A percentile compares a stretch with the other conserved stretches of the same genome.
Evolutionary conservation across 441 rosid genomes (phyloP).

Genomic region (Erodium trifolium): DNA sequence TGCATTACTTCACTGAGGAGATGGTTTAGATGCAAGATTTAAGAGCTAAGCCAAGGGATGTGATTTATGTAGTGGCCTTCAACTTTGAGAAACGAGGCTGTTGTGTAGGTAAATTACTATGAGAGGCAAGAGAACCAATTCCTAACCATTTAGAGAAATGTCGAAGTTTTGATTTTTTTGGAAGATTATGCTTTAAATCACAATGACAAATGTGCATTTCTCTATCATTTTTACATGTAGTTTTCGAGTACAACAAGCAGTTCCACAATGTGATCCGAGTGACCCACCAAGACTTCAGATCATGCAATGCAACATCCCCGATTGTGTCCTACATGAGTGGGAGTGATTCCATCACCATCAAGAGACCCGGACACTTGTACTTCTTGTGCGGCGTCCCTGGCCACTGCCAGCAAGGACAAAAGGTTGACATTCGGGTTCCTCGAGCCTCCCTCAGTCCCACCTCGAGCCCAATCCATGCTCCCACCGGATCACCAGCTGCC

Average conservation of each 20-base stretch:
- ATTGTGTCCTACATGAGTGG: constrained; percentile 14
- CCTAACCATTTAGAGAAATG: background rate
- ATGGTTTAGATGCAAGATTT: background rate
- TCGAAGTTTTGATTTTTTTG: too few species aligned
- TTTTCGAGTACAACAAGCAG: constrained; percentile 16
- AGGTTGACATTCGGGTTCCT: constrained; percentile 12
- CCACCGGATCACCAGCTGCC: background rate
- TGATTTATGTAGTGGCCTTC: too few species aligned
- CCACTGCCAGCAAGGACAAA: constrained; percentile 15
- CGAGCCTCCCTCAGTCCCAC: background rate
- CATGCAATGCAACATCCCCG: constrained; percentile 20
- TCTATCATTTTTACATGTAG: constrained; percentile 6
- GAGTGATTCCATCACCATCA: constrained; percentile 12
- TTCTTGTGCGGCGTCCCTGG: constrained; percentile 18
- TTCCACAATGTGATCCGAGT: constrained; percentile 18
- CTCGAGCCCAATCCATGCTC: background rate
- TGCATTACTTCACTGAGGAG: too few species aligned
- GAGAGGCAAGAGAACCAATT: background rate
- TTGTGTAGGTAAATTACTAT: background rate
- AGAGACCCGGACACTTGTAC: constrained; percentile 12
- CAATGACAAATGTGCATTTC: background rate
- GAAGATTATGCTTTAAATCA: background rate
- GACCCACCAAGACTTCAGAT: constrained; percentile 5
- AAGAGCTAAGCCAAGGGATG: too few species aligned
- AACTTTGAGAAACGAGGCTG: background rate